Conservation (phyloP, 352 stramenopile genomes). For the Globisporangium alternatum region DNA sequence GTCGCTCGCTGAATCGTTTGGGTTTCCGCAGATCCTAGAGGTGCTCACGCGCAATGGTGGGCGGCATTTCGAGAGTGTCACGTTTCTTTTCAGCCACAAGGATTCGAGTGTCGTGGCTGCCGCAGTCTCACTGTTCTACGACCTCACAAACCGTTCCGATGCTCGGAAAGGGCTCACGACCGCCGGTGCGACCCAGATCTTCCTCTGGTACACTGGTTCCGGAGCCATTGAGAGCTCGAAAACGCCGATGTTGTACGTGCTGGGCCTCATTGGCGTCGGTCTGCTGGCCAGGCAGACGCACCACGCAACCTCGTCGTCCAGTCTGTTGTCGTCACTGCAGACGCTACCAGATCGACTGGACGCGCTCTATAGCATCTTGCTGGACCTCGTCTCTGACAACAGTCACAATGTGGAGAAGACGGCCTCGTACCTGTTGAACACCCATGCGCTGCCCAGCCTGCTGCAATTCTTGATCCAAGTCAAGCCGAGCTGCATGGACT, state of each 20-base stretch:
- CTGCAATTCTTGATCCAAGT: conserved; percentile 53
- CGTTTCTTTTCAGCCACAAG: conserved; percentile 37
- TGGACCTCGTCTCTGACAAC: conserved; percentile 37
- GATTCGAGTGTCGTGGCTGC: conserved; percentile 31
- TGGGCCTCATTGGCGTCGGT: conserved; percentile 48
- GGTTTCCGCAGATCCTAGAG: conserved; percentile 54
- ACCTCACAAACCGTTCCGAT: conserved; percentile 49
- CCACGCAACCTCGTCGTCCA: conserved; percentile 14
- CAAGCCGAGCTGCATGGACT: conserved; percentile 52
- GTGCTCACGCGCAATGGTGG: conserved; percentile 53
- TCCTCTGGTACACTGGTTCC: conserved; percentile 41
- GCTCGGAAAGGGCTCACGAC: conserved; percentile 60
- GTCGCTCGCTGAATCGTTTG: conserved; percentile 38
- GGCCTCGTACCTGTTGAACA: conserved; percentile 39
- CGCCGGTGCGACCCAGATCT: conserved; percentile 45
- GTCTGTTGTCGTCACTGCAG: conserved; percentile 28
- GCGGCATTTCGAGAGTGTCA: conserved; percentile 41
- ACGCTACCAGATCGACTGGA: conserved; percentile 35
- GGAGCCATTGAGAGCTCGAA: conserved; percentile 20
- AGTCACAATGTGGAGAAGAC: conserved; percentile 24
- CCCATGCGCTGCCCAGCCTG: conserved; percentile 40
- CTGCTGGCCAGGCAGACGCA: conserved; percentile 47
- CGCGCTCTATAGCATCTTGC: conserved; percentile 41
- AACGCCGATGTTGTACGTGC: conserved; percentile 27
- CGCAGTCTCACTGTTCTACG: conserved; percentile 53